A percentile compares a stretch with the other conserved stretches of the same genome.
Conservation (phyloP, 257 asterid genomes). For the Marsdenia floribunda region DNA sequence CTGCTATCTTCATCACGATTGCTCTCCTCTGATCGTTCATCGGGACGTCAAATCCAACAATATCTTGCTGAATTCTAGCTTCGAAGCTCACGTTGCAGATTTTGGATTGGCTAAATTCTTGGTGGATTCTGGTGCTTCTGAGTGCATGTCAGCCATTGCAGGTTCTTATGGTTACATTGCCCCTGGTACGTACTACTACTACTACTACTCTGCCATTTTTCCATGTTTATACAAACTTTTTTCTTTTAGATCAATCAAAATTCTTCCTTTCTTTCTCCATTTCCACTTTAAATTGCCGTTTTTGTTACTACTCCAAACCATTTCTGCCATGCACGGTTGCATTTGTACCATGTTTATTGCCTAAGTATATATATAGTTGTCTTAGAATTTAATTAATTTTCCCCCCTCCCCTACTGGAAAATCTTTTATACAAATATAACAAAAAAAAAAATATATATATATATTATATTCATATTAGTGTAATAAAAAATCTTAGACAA, state of each 20-base stretch:
- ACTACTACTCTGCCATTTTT: no score
- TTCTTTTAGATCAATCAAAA: neutral
- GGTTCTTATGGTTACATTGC: slow-evolving; percentile 98
- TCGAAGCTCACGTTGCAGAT: slow-evolving; percentile 94
- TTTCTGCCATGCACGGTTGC: neutral
- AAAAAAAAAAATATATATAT: no score
- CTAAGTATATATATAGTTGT: neutral
- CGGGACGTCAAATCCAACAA: slow-evolving; percentile 91
- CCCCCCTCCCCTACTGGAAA: no score
- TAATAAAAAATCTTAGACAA: no score
- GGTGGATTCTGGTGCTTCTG: slow-evolving; percentile 78
- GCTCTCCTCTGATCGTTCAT: slow-evolving; percentile 85
- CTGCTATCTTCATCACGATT: slow-evolving; percentile 88
- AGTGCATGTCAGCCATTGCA: slow-evolving; percentile 94
- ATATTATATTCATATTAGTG: no score
- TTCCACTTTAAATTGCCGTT: neutral
- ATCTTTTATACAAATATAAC: no score
- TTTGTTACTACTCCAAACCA: no score
- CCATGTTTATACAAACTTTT: neutral
- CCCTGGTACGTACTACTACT: slow-evolving; percentile 49
- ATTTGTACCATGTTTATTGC: neutral
- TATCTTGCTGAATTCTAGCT: slow-evolving; percentile 61
- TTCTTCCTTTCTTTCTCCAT: neutral
- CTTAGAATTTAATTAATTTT: neutral
- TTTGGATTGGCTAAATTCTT: slow-evolving; percentile 89